Conservation (phyloP, 768 basidiomycete species). For the Naganishia friedmannii region DNA sequence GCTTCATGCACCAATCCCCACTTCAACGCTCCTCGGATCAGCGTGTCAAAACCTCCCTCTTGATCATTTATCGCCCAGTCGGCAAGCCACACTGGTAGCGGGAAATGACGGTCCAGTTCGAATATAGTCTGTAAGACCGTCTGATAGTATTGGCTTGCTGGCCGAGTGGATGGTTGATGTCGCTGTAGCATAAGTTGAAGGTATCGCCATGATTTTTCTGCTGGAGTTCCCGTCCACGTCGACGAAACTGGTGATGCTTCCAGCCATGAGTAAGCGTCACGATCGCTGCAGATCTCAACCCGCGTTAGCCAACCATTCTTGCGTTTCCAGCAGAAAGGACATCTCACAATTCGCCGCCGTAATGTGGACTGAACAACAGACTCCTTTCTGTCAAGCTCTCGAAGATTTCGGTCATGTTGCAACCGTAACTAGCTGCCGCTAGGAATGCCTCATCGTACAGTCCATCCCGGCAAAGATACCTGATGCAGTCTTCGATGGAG, state of each 20-base stretch:
- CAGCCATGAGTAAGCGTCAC: slow-evolving; percentile 75
- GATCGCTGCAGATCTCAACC: slow-evolving; percentile 54
- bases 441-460: slow-evolving; percentile 75
- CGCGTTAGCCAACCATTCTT: slow-evolving; percentile 28
- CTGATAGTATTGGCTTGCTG: slow-evolving; percentile 73
- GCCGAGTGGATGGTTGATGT: slow-evolving; percentile 70
- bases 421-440: slow-evolving; percentile 68
- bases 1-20: slow-evolving; percentile 78
- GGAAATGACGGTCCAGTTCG: slow-evolving; percentile 57
- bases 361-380: slow-evolving; percentile 58
- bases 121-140: slow-evolving; percentile 73
- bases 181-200: slow-evolving; percentile 58
- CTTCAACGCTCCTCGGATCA: slow-evolving; percentile 72
- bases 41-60: slow-evolving; percentile 63
- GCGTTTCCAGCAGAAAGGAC: neutral
- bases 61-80: slow-evolving; percentile 54
- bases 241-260: slow-evolving; percentile 54
- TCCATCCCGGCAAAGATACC: slow-evolving; percentile 72
- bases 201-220: slow-evolving; percentile 82
- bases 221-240: slow-evolving; percentile 76
- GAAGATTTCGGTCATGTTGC: slow-evolving; percentile 86
- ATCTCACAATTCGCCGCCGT: neutral
- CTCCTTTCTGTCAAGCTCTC: slow-evolving; percentile 73
- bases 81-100: slow-evolving; percentile 79
- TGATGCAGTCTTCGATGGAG: slow-evolving; percentile 61